These are phyloP conservation scores for Coemansia sp. DNA, from an alignment of 192 early-diverging fungal species.

Conservation along the genomic window DNA sequence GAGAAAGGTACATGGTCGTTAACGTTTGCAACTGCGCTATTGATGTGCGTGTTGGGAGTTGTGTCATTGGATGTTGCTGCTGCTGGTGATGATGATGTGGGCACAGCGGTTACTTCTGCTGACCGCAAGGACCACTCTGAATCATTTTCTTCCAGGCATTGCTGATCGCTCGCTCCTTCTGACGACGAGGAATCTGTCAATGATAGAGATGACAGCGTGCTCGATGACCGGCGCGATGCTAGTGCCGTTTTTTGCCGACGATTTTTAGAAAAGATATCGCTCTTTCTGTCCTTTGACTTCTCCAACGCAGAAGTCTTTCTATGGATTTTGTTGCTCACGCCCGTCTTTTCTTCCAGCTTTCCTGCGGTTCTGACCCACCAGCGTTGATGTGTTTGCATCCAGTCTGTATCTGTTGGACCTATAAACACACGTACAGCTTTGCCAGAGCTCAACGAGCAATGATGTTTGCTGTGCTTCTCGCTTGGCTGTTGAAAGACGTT, in stretches of 20 bases:
- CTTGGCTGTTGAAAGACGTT: conserved; percentile 21
- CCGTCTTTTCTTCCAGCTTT: conserved; percentile 21
- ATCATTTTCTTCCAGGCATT: background rate
- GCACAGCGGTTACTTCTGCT: background rate
- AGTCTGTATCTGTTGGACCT: conserved; percentile 26
- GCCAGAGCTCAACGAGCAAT: conserved; percentile 7
- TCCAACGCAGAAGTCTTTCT: conserved; percentile 15
- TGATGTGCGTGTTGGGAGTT: background rate
- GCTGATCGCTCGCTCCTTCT: conserved; percentile 1
- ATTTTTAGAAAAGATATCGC: conserved; percentile 13
- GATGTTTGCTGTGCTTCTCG: background rate
- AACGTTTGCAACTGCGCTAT: background rate
- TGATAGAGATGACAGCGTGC: conserved; percentile 11
- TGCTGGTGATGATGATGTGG: background rate
- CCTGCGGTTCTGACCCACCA: conserved; percentile 47
- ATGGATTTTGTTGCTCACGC: conserved; percentile 18
- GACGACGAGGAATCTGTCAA: conserved; percentile 10
- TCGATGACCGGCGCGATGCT: background rate
- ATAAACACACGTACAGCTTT: conserved; percentile 39
- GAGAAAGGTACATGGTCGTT: background rate
- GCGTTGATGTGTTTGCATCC: conserved; percentile 52
- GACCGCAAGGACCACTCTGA: conserved; percentile 35
- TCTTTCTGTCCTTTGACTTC: conserved; percentile 6
- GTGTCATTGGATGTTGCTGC: background rate
- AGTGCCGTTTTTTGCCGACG: background rate